Evolutionary conservation across 2,329 filamentous ascomycete species (phyloP), one percentile per base, ranked within the genome.

Genomic region (Colletotrichum tanaceti): DNA sequence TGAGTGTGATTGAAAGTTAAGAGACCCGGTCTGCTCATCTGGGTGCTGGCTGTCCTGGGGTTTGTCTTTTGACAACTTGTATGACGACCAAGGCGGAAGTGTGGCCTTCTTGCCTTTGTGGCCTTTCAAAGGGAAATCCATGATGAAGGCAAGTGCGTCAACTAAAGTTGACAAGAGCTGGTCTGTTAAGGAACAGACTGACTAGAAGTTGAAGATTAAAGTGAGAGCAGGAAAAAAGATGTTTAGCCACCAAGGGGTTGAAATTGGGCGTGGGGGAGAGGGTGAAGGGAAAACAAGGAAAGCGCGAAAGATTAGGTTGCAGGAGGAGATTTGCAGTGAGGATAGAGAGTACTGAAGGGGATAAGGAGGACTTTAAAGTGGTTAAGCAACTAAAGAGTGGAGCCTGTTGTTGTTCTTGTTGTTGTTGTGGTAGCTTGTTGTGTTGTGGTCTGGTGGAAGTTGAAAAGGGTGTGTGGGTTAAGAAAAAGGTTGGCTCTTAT

Each of bases 21-120:
- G 9, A 2, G 5, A n/a, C n/a, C n/a, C 16, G 16, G 41, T 16
- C 16, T n/a, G 16, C 9, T 9, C 16, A 2, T n/a, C 5, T 18
- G 13, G 2, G 3, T 5, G 18, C 13, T 0, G 18, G 1, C 1
- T n/a, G 4, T 3, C 5, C 14, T 18, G 4, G 14, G 2, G 41
- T n/a, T n/a, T 18, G 41, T 18, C 9, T 16, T 18, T 5, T 16
- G 9, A 43, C 13, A 3, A 2, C 9, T 32, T 9, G 28, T 32
- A 43, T 0, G 41, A 18, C 5, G 41, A 43, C 6, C 41, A 43
- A n/a, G 16, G 16, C 41, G 41, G 16, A 43, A 43, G 41, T 16
- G 3, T 43, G 1, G n/a, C 41, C 9, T n/a, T 18, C 16, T 43
- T 16, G 0, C 41, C 16, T 16, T 43, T 18, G 2, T 7, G 28